Percentiles rank a stretch among this genome's conserved stretches.
phyloP scores from a whole-genome alignment of 2,329 filamentous ascomycete species.

The Sordariomycetes sp. region DNA sequence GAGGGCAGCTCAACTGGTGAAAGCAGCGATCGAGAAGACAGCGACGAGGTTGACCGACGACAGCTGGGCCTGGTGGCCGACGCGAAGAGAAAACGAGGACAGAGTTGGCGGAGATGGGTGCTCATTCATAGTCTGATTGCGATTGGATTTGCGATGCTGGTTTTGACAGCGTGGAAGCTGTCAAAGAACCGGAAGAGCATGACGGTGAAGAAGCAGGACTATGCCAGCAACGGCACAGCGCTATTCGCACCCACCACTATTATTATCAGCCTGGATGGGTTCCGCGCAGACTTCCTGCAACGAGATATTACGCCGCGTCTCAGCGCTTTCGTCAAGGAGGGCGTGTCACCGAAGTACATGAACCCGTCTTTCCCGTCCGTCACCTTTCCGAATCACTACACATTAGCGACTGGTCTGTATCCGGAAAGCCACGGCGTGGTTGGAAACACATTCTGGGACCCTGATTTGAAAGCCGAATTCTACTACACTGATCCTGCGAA shows the following conservation, averaged over 20 bases:
- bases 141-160: slow-evolving; percentile 45
- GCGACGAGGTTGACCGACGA: slow-evolving; percentile 48
- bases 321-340: slow-evolving; percentile 67
- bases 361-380: slow-evolving; percentile 89
- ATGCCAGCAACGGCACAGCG: slow-evolving; percentile 74
- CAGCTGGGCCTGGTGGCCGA: slow-evolving; percentile 38
- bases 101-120: slow-evolving; percentile 44
- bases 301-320: slow-evolving; percentile 77
- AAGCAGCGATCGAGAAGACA: slow-evolving; percentile 51
- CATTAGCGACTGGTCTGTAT: slow-evolving; percentile 82
- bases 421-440: slow-evolving; percentile 91
- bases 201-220: slow-evolving; percentile 15
- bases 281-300: slow-evolving; percentile 86
- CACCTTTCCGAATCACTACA: slow-evolving; percentile 96
- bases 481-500: slow-evolving; percentile 70
- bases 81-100: slow-evolving; percentile 36
- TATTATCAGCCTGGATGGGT: slow-evolving; percentile 88
- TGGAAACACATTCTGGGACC: slow-evolving; percentile 92
- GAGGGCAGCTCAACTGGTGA: slow-evolving; percentile 56
- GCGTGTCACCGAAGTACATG: slow-evolving; percentile 89
- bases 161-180: slow-evolving; percentile 50
- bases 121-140: slow-evolving; percentile 43
- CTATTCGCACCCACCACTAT: slow-evolving; percentile 88
- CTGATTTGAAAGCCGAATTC: slow-evolving; percentile 66
- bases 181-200: slow-evolving; percentile 33